phyloP scores from a whole-genome alignment of 2,329 filamentous ascomycete species.

The Diaporthe humulicola region DNA sequence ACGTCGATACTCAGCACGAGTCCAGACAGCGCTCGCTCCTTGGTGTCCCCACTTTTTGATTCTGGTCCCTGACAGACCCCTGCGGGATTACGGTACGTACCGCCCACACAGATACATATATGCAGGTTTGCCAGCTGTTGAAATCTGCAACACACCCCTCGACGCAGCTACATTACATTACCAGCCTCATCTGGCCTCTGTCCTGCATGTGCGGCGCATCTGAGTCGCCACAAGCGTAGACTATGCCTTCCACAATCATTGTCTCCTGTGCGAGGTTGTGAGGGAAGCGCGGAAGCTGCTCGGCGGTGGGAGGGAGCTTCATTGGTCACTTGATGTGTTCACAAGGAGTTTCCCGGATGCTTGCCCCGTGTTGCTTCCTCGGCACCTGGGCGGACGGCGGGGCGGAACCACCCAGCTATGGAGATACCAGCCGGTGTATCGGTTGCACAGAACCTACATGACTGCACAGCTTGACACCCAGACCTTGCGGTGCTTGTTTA shows the following conservation, averaged over 20 bases:
- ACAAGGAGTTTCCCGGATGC: background rate
- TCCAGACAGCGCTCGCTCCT: slow-evolving; percentile 3
- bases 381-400: slow-evolving; percentile 4
- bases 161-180: background rate
- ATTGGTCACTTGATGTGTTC: background rate
- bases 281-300: no score
- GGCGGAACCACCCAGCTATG: background rate
- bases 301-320: background rate
- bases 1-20: background rate
- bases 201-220: background rate
- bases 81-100: background rate
- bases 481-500: background rate
- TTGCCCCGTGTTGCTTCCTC: background rate
- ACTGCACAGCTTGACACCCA: no score
- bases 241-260: background rate
- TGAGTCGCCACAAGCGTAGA: no score
- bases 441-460: background rate
- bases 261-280: no score
- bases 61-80: slow-evolving; percentile 15
- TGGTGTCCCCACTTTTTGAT: slow-evolving; percentile 16
- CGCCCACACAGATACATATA: background rate
- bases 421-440: background rate
- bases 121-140: slow-evolving; percentile 6
- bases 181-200: background rate
- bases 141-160: background rate